Evolutionary conservation across 2,329 filamentous ascomycete species (phyloP).

Genomic region (Aspergillus tubingensis): DNA sequence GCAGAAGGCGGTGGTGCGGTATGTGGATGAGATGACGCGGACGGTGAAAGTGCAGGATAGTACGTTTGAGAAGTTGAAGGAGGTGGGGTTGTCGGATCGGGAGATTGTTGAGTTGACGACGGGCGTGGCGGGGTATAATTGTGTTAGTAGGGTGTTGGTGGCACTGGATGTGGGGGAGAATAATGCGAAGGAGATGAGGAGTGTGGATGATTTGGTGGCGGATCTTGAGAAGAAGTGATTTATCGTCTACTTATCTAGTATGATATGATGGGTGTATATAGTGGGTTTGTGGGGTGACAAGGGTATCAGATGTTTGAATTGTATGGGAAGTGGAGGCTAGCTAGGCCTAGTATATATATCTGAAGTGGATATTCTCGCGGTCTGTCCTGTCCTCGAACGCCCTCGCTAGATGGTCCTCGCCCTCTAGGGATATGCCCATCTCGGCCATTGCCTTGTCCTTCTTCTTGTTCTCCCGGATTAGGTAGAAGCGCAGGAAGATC

Average conservation of each 20-base stretch:
- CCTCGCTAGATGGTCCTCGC: conserved; percentile 42
- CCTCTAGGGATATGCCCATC: conserved; percentile 32
- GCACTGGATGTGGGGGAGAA: conserved; percentile 67
- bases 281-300: background rate
- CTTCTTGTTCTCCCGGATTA: conserved; percentile 60
- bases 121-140: conserved; percentile 86
- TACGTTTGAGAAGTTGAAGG: conserved; percentile 63
- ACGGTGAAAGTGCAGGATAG: conserved; percentile 68
- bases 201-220: conserved; percentile 66
- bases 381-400: conserved; percentile 67
- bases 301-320: too few species aligned
- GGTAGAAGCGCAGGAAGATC: conserved; percentile 59
- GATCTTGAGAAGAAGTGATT: conserved; percentile 21
- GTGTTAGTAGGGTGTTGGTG: conserved; percentile 81
- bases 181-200: conserved; percentile 60
- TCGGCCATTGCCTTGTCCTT: conserved; percentile 53
- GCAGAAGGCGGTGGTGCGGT: conserved; percentile 69
- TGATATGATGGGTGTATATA: background rate
- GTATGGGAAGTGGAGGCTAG: background rate
- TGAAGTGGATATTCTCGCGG: conserved; percentile 61
- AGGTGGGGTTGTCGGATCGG: conserved; percentile 64
- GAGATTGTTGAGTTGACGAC: conserved; percentile 83
- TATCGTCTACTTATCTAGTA: too few species aligned
- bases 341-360: conserved; percentile 54
- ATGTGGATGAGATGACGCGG: conserved; percentile 81